Conservation (phyloP, 495 filamentous ascomycete species). For the Schizothecium vesticola region DNA sequence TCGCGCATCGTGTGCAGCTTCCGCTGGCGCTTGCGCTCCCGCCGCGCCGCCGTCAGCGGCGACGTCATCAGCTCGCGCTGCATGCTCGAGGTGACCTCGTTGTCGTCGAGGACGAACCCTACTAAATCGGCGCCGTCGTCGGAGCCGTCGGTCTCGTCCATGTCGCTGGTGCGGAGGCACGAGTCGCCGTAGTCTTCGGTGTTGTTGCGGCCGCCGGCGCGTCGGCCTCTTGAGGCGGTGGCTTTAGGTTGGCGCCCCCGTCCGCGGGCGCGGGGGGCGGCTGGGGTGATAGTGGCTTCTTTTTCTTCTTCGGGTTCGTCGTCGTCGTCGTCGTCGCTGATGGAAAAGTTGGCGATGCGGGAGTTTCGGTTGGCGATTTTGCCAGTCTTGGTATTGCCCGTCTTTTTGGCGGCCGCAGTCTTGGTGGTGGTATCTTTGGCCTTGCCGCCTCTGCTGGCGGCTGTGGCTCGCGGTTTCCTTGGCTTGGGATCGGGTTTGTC, state of each 20-base stretch:
- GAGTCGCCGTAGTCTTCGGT: slow-evolving; percentile 42
- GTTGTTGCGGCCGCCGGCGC: slow-evolving; percentile 25
- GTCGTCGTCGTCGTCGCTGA: not conserved
- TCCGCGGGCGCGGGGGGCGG: not conserved
- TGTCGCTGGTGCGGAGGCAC: slow-evolving; percentile 44
- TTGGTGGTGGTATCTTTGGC: not conserved
- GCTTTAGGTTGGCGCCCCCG: not conserved
- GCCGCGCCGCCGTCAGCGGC: not conserved
- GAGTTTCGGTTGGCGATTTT: slow-evolving; percentile 4
- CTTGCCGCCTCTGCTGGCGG: not conserved
- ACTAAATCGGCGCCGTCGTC: slow-evolving; percentile 42
- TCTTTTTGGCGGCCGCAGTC: slow-evolving; percentile 11
- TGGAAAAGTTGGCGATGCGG: not conserved
- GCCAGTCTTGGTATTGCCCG: slow-evolving; percentile 9
- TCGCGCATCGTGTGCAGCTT: not conserved
- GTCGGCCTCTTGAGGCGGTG: not conserved
- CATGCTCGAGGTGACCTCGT: slow-evolving; percentile 37
- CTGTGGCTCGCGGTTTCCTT: not conserved
- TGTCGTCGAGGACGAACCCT: slow-evolving; percentile 42
- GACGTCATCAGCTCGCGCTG: not conserved
- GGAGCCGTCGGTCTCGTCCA: slow-evolving; percentile 40
- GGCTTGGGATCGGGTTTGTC: not conserved
- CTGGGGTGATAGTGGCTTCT: not conserved
- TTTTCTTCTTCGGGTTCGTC: slow-evolving; percentile 14
- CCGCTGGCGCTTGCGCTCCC: not conserved